These are phyloP conservation scores for Parachlorella kessleri DNA, from an alignment of 139 green algal species.

Conservation along the genomic window DNA sequence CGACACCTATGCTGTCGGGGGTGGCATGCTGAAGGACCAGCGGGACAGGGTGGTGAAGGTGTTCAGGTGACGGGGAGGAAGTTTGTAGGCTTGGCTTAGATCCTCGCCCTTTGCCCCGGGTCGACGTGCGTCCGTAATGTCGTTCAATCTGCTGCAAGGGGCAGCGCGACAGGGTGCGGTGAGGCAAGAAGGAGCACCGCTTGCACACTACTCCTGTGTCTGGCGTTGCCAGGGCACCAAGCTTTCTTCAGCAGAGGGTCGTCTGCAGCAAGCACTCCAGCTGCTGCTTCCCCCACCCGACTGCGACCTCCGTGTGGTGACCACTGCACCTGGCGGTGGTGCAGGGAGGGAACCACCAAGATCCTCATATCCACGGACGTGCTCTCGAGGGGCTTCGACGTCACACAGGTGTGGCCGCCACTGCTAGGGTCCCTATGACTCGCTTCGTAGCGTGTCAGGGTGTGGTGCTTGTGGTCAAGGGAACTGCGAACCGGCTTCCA, in stretches of 20 bases:
- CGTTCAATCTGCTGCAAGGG: neutral
- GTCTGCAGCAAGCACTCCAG: neutral
- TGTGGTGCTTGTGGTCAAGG: too few species aligned
- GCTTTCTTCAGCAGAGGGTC: too few species aligned
- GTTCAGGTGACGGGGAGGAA: conserved; percentile 59
- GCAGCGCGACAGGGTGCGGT: too few species aligned
- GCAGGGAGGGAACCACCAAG: conserved; percentile 85
- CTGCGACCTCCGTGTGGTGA: neutral
- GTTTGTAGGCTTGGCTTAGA: neutral
- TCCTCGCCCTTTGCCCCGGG: too few species aligned
- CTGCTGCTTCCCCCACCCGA: neutral
- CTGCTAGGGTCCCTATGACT: too few species aligned
- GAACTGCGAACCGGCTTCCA: too few species aligned
- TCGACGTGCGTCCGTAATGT: neutral
- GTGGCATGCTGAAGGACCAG: conserved; percentile 83
- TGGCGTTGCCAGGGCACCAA: neutral
- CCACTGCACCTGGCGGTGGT: neutral
- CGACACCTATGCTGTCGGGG: conserved; percentile 61
- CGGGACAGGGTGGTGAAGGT: conserved; percentile 92
- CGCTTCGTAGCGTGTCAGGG: too few species aligned
- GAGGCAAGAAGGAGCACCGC: neutral
- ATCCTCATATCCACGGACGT: conserved; percentile 98
- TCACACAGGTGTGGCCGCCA: conserved; percentile 92
- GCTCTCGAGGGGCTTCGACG: conserved; percentile 95
- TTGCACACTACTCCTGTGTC: neutral